These are phyloP conservation scores for Massarina eburnea DNA, from an alignment of 2,329 filamentous ascomycete species.

Conservation along the genomic window DNA sequence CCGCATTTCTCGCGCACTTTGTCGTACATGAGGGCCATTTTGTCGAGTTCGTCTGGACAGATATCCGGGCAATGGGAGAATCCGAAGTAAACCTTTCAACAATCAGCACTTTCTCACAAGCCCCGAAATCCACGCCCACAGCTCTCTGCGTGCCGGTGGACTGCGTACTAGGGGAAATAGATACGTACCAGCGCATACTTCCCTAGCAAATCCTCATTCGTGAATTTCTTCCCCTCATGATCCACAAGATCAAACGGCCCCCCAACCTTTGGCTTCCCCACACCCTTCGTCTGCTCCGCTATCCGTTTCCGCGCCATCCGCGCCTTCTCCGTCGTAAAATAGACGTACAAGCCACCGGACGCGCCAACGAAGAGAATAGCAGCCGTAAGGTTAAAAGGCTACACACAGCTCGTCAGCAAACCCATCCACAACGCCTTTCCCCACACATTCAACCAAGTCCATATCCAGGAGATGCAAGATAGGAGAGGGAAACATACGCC, in stretches of 20 bases:
- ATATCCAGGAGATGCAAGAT: neutral
- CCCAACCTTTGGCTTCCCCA: constrained; percentile 90
- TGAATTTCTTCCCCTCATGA: constrained; percentile 76
- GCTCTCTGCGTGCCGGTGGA: neutral
- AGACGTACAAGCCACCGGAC: constrained; percentile 76
- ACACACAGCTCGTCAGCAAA: constrained; percentile 13
- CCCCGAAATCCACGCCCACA: constrained; percentile 5
- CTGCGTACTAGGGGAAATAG: neutral
- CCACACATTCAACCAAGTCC: too few relatives aligned
- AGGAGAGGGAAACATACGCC: constrained; percentile 30
- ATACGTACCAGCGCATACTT: constrained; percentile 77
- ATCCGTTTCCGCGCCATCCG: constrained; percentile 87
- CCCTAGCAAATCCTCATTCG: constrained; percentile 79
- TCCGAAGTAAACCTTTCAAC: constrained; percentile 83
- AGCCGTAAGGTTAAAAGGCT: constrained; percentile 94
- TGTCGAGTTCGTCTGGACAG: constrained; percentile 97
- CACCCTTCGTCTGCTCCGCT: constrained; percentile 88
- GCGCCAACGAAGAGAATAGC: constrained; percentile 81
- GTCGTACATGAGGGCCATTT: constrained; percentile 97
- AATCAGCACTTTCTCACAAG: neutral
- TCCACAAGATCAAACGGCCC: constrained; percentile 82
- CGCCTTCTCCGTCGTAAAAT: constrained; percentile 91
- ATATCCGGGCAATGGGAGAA: constrained; percentile 99
- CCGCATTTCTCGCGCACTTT: constrained; percentile 54
- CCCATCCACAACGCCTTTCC: neutral